Conservation (phyloP, 441 rosid genomes). For the Theobroma grandiflorum region DNA sequence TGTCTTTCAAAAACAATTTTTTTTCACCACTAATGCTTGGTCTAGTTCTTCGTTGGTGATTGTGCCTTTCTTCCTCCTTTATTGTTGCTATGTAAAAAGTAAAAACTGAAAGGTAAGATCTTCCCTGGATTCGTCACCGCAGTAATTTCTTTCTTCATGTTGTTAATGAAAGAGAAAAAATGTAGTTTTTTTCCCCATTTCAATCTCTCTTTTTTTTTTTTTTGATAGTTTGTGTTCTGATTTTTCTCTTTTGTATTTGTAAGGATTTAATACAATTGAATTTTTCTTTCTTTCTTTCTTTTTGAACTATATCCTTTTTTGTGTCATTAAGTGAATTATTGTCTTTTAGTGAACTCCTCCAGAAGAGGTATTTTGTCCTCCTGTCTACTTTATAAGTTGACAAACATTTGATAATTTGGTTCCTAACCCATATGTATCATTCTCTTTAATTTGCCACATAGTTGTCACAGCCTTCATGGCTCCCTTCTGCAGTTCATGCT, state of each 20-base stretch:
- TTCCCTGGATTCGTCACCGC: background rate
- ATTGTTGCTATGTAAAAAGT: background rate
- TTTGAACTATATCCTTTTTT: background rate
- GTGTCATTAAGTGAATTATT: background rate
- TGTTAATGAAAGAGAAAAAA: background rate
- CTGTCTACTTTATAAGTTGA: background rate
- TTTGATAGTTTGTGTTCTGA: background rate
- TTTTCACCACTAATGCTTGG: background rate
- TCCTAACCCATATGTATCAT: background rate
- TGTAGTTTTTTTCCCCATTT: background rate
- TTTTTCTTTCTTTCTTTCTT: background rate
- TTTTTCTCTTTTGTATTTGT: background rate
- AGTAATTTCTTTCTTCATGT: conserved; percentile 5
- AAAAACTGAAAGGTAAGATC: background rate
- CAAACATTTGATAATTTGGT: background rate
- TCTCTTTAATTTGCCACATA: background rate
- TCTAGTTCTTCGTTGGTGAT: background rate
- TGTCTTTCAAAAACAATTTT: conserved; percentile 2
- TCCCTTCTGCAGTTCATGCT: background rate
- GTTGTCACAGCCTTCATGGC: background rate
- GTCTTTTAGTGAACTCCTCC: background rate
- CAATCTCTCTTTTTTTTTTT: background rate
- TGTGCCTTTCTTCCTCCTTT: background rate
- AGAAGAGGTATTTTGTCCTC: background rate
- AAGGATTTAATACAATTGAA: background rate